Percentiles rank a stretch among this genome's conserved stretches.
Conservation (phyloP, 2,329 filamentous ascomycete genomes). For the Bipolaris cookei region DNA sequence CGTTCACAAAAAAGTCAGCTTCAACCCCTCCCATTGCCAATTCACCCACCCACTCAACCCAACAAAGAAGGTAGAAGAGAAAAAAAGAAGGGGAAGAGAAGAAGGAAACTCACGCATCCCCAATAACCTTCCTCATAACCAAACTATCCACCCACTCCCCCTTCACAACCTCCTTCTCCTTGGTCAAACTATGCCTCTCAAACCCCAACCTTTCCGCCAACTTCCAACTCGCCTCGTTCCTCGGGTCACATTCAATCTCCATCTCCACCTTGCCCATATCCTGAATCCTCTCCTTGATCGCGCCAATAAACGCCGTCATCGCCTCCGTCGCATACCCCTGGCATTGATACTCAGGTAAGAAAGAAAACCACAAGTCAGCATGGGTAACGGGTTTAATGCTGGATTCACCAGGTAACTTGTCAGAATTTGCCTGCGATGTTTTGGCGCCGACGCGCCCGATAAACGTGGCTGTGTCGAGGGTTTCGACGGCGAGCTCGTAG, state of each 20-base stretch:
- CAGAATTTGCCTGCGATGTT: slow-evolving; percentile 13
- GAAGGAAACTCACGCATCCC: slow-evolving; percentile 17
- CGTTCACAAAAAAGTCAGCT: no score
- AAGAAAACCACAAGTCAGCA: slow-evolving; percentile 42
- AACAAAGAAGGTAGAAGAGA: not conserved
- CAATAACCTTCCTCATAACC: slow-evolving; percentile 32
- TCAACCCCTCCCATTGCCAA: no score
- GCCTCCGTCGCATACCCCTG: slow-evolving; percentile 43
- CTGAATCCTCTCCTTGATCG: slow-evolving; percentile 19
- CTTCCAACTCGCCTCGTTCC: slow-evolving; percentile 39
- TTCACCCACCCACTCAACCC: no score
- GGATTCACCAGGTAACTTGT: slow-evolving; percentile 9
- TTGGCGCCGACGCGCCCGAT: slow-evolving; percentile 42
- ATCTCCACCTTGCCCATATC: slow-evolving; percentile 24
- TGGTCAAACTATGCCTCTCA: slow-evolving; percentile 29
- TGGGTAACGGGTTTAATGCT: slow-evolving; percentile 17
- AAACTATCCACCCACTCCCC: slow-evolving; percentile 44
- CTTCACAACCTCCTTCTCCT: slow-evolving; percentile 39
- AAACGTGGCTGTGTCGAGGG: slow-evolving; percentile 20
- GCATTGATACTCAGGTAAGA: slow-evolving; percentile 33
- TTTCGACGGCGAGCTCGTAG: slow-evolving; percentile 41
- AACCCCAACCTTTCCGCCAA: slow-evolving; percentile 44
- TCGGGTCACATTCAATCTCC: slow-evolving; percentile 47
- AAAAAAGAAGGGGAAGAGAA: not conserved
- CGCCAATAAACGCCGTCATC: slow-evolving; percentile 33